Evolutionary conservation across 345 rosid species (phyloP).

Genomic region (Brassica juncea): DNA sequence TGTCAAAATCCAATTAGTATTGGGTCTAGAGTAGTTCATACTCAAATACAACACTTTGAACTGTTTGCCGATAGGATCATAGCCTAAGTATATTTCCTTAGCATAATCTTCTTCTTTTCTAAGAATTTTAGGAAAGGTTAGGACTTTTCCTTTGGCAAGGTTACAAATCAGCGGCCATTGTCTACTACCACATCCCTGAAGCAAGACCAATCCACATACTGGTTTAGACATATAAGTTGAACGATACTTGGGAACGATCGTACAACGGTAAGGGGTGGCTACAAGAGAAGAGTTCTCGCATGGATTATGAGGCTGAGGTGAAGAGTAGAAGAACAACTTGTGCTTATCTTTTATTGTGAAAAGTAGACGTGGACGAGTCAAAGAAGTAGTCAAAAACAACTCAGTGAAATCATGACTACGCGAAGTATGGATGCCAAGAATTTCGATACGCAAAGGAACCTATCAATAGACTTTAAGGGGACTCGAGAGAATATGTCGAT

Average conservation of each 20-base stretch:
- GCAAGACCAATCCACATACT: not conserved
- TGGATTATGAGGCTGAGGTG: conserved; percentile 17
- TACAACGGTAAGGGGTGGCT: not conserved
- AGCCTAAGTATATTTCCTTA: not conserved
- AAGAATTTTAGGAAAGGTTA: not conserved
- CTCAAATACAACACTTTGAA: not conserved
- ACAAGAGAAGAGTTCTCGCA: not conserved
- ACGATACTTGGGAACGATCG: not conserved
- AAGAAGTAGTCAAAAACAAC: not conserved
- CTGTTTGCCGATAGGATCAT: not conserved
- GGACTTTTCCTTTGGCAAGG: not conserved
- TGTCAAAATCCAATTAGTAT: not conserved
- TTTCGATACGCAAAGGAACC: not conserved
- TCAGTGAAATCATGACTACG: not conserved
- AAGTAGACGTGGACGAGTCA: not conserved
- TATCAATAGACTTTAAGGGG: not conserved
- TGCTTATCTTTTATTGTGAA: not conserved
- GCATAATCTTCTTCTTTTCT: not conserved
- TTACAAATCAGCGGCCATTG: not conserved
- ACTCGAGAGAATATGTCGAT: not conserved
- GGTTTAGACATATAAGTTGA: not conserved
- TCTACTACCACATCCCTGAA: not conserved
- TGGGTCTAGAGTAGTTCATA: not conserved
- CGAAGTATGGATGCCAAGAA: not conserved
- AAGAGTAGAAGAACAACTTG: not conserved